These are phyloP conservation scores for Tremella yokohamensis DNA, from an alignment of 768 basidiomycete genomes.

Conservation along the genomic window DNA sequence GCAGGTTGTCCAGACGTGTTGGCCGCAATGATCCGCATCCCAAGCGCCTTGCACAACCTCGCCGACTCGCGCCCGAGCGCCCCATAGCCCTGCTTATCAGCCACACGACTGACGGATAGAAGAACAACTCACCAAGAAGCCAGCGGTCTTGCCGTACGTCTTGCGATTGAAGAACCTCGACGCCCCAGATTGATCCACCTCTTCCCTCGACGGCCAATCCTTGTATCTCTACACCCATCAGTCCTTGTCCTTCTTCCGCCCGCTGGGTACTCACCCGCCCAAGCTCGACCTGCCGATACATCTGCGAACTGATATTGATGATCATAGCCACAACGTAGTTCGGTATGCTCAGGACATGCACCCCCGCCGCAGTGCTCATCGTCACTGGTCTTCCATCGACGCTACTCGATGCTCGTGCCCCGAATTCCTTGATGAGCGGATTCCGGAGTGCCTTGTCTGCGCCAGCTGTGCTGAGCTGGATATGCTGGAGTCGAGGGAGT, in stretches of 20 bases:
- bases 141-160: constrained; percentile 41
- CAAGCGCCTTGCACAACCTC: constrained; percentile 41
- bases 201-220: constrained; percentile 17
- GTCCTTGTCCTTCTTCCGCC: constrained; percentile 15
- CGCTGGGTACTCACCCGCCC: constrained; percentile 11
- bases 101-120: neutral
- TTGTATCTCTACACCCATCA: constrained; percentile 8
- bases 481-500: constrained; percentile 35
- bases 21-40: constrained; percentile 46
- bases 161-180: constrained; percentile 14
- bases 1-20: constrained; percentile 44
- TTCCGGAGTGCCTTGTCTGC: constrained; percentile 19
- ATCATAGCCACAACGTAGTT: constrained; percentile 27
- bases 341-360: constrained; percentile 27
- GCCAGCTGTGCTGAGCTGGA: constrained; percentile 42
- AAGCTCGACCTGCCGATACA: neutral
- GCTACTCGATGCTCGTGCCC: neutral
- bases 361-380: constrained; percentile 38
- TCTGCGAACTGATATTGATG: constrained; percentile 21
- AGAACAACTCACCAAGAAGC: constrained; percentile 38
- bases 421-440: constrained; percentile 7
- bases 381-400: constrained; percentile 25
- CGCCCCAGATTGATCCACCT: constrained; percentile 11
- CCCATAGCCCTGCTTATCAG: constrained; percentile 39
- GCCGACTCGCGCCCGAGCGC: constrained; percentile 48